phyloP scores from a whole-genome alignment of 2,329 filamentous ascomycete species.

The Sphaerulina populicola region DNA sequence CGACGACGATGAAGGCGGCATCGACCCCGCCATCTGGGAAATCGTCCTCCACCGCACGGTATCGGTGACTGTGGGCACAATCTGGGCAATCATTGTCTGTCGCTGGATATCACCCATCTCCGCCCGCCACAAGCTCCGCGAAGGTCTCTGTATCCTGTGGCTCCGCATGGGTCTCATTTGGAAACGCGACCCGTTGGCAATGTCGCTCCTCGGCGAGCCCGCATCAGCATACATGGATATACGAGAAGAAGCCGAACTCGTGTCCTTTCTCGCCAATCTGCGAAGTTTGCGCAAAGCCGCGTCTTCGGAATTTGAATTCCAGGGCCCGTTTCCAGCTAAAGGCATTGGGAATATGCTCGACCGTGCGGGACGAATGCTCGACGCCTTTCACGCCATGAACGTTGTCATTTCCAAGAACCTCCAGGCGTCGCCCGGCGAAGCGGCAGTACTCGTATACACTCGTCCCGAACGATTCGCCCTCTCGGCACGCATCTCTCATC shows the following conservation, averaged over 20 bases:
- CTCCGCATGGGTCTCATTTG: conserved; percentile 92
- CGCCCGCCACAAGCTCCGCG: conserved; percentile 76
- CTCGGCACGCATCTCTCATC: conserved; percentile 82
- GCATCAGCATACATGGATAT: conserved; percentile 63
- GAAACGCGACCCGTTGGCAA: conserved; percentile 82
- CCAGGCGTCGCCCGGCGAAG: conserved; percentile 68
- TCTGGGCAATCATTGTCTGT: conserved; percentile 89
- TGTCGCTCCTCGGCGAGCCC: conserved; percentile 45
- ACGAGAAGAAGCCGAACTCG: conserved; percentile 79
- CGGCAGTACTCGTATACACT: conserved; percentile 70
- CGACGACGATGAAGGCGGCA: conserved; percentile 76
- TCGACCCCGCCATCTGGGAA: conserved; percentile 73
- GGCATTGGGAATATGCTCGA: conserved; percentile 66
- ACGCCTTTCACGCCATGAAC: conserved; percentile 94
- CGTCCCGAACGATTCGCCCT: conserved; percentile 68
- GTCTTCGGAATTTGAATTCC: conserved; percentile 77
- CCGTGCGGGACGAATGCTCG: conserved; percentile 74
- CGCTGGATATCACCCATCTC: conserved; percentile 90
- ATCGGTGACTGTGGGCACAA: conserved; percentile 73
- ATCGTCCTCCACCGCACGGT: conserved; percentile 83
- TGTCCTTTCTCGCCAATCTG: conserved; percentile 65
- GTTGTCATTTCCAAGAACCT: conserved; percentile 77
- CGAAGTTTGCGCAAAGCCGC: conserved; percentile 66
- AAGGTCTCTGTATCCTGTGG: conserved; percentile 84
- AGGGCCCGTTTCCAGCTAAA: conserved; percentile 72